These are phyloP conservation scores for Fonsecaea pedrosoi DNA, from an alignment of 2,329 filamentous ascomycete genomes.

Conservation along the genomic window DNA sequence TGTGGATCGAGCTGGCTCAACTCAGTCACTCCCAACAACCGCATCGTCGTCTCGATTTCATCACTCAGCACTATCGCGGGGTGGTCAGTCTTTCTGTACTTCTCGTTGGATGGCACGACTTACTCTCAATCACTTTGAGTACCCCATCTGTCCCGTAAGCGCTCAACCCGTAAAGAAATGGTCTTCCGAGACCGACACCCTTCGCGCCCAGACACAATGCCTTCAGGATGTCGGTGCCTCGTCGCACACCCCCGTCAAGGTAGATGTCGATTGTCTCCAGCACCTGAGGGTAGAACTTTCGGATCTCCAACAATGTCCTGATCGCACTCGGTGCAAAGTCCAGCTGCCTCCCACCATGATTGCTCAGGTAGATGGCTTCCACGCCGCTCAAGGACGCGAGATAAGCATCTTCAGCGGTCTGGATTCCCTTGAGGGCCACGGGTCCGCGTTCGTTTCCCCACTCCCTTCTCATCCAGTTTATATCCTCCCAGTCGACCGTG, in stretches of 20 bases:
- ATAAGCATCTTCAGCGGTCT: constrained; percentile 62
- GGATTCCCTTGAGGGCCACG: constrained; percentile 64
- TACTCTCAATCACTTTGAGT: constrained; percentile 39
- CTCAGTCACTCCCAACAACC: constrained; percentile 53
- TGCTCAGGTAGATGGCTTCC: constrained; percentile 63
- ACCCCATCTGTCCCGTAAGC: constrained; percentile 61
- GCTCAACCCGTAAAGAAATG: constrained; percentile 57
- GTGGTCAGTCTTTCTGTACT: not conserved
- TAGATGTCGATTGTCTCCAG: constrained; percentile 60
- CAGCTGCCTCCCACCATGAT: constrained; percentile 64
- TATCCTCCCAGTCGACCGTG: constrained; percentile 61
- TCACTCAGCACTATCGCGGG: constrained; percentile 38
- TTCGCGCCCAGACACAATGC: constrained; percentile 61
- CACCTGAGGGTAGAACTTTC: constrained; percentile 51
- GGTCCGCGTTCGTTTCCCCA: constrained; percentile 51
- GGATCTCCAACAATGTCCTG: constrained; percentile 49
- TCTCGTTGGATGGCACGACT: constrained; percentile 51
- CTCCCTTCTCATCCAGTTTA: constrained; percentile 58
- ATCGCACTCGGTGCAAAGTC: constrained; percentile 56
- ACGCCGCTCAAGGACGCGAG: constrained; percentile 55
- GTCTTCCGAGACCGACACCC: constrained; percentile 61
- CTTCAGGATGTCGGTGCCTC: constrained; percentile 63
- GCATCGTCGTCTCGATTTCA: constrained; percentile 57
- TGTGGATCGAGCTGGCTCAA: constrained; percentile 52
- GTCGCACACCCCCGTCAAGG: constrained; percentile 61